Base-by-base conservation (phyloP, 2,329 filamentous ascomycete genomes). In the Neurospora crassa region DNA sequence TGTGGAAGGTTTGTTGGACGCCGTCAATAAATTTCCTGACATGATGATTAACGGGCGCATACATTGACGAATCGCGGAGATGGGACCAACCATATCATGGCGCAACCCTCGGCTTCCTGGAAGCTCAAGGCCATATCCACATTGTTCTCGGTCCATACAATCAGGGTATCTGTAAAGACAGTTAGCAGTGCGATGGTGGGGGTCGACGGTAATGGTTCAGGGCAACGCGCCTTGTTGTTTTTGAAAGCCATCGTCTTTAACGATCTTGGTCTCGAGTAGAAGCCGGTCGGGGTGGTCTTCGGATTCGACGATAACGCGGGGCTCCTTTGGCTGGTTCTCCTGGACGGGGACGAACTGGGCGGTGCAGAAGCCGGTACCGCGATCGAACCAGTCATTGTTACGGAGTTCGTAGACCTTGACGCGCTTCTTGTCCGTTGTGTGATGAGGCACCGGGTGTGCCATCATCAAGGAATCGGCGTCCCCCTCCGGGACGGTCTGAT, bases 341-440 rank as follows among this genome's bases (percentile, higher is more conserved):
- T 88, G 85, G 79, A 84, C 92, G 80, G 90, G 87, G 74, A 90
- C 83, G 75, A 92, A 88, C 75, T 90, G 87, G 68, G 94, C 94
- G 72, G 89, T 92, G 81, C 96, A 98, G 82, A 97, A 97, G 74
- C 96, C 96, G 68, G 96, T 99, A 75, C 96, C 96, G 78, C 95
- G 88, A 83, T 99, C 96, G 80, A 95, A 97, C 96, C 96, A 99
- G 89, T 98, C 96, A 87, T 97, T 97, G 83, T 97, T 94, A 81
- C 93, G 93, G 78, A 99, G 88, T 85, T 98, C 96, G 82, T 99
- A 99, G 80, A 99, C 96, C 86, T 99, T 99, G 82, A 98, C 96
- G 86, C 96, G 88, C 81, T 88, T 89, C 83, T 86, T 89, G 78
- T 90, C 88, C 81, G 86, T 86, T 81, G 85, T 83, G 83, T 86